These are phyloP conservation scores for Paraphaeosphaeria sporulosa DNA, from an alignment of 2,329 filamentous ascomycete genomes.

Conservation along the genomic window DNA sequence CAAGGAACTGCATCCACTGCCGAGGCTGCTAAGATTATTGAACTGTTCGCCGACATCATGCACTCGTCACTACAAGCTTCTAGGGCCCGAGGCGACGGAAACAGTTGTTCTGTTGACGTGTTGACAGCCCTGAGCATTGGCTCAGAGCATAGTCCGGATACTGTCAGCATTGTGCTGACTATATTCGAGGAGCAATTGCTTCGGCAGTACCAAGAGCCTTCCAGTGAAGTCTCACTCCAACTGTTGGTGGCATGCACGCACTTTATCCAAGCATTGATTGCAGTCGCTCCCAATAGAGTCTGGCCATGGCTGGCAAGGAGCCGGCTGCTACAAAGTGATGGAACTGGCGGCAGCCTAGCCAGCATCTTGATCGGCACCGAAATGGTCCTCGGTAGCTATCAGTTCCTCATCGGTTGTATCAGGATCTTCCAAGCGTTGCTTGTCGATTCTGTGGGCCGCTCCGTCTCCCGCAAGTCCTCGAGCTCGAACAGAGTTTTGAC, in stretches of 20 bases:
- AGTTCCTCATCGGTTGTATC: slow-evolving; percentile 77
- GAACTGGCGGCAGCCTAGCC: slow-evolving; percentile 77
- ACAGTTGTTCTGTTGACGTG: slow-evolving; percentile 38
- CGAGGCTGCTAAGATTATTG: slow-evolving; percentile 75
- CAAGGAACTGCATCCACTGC: slow-evolving; percentile 61
- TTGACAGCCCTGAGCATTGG: slow-evolving; percentile 43
- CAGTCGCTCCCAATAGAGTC: slow-evolving; percentile 78
- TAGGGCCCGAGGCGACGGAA: slow-evolving; percentile 18
- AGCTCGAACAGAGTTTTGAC: slow-evolving; percentile 60
- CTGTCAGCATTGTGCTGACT: slow-evolving; percentile 82
- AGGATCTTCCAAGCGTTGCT: slow-evolving; percentile 78
- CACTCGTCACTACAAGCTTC: slow-evolving; percentile 45
- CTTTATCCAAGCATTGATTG: slow-evolving; percentile 77
- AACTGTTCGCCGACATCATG: slow-evolving; percentile 75
- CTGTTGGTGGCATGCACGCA: slow-evolving; percentile 79
- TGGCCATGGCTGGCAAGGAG: slow-evolving; percentile 91
- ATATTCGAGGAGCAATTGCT: slow-evolving; percentile 77
- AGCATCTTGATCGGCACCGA: slow-evolving; percentile 84
- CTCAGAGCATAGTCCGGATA: slow-evolving; percentile 68
- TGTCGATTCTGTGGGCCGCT: slow-evolving; percentile 75
- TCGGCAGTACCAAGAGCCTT: slow-evolving; percentile 59
- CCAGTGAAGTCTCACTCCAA: slow-evolving; percentile 68
- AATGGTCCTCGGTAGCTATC: slow-evolving; percentile 76
- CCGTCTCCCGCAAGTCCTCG: slow-evolving; percentile 70
- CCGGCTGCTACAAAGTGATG: slow-evolving; percentile 77